Base-by-base conservation (phyloP, 768 basidiomycete genomes). In the Rickenella mellea region DNA sequence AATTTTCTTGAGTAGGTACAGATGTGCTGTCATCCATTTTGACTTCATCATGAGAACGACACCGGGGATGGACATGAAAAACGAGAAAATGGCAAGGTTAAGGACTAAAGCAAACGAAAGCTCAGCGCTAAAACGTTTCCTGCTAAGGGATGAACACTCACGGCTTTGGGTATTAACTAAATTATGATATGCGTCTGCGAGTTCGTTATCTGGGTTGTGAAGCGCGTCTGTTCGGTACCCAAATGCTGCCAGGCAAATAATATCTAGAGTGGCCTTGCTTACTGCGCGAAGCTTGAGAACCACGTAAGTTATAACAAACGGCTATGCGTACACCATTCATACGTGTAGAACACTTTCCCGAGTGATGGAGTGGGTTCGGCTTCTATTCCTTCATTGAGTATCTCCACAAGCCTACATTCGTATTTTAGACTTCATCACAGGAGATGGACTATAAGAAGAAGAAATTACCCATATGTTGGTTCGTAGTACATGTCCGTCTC, bases 81-180 rank as follows among this genome's bases (percentile, higher is more conserved):
- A 48, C 20, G 66, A 60, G 42, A 71, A 56, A 11, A 54, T 53
- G 6, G 68, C 64, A 41, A 62, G 53, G 51, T 68, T 64, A n/a
- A 51, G 48, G 3, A 55, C 57, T 59, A 26, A n/a, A n/a, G 24
- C 9, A 40, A 42, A 42, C 14, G 10, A 15, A 41, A 14, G 37
- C 11, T 11, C 22, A 9, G 9, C 11, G 6, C 30, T 7, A 10
- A 27, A 37, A 17, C 39, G 30, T 14, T 27, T 41, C 45, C 17
- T 22, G 32, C 30, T 46, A 41, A 10, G 42, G 30, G 15, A 27
- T 46, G 28, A 12, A 1, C 10, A 22, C 17, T 51, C 47, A 2
- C 60, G 64, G 43, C 62, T 63, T 46, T 72, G 71, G 9, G 68
- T 54, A 25, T 49, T 58, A 19, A 70, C 47, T 3, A 73, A 51